phyloP scores from a whole-genome alignment of 768 basidiomycete species.

The Auriscalpium vulgare region DNA sequence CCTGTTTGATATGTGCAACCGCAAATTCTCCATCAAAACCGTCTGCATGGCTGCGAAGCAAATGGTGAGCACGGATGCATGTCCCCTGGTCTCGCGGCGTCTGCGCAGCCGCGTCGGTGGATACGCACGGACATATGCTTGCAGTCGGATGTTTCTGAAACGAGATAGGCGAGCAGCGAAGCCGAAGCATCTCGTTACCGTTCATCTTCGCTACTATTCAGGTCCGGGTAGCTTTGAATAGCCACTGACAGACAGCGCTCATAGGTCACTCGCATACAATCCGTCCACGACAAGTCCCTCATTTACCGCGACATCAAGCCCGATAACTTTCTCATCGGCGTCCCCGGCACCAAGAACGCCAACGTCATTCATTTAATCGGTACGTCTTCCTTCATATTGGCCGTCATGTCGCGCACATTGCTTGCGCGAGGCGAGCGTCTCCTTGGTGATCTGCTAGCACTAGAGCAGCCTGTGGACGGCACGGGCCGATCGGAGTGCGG shows the following conservation, averaged over 20 bases:
- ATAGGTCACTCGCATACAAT: constrained; percentile 92
- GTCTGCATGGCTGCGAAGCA: constrained; percentile 99
- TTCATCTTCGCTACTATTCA: too few species aligned
- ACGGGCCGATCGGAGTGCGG: neutral
- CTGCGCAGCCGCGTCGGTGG: too few species aligned
- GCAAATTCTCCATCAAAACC: constrained; percentile 96
- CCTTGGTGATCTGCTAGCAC: neutral
- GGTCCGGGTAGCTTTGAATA: too few species aligned
- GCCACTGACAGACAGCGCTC: too few species aligned
- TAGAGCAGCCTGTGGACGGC: neutral
- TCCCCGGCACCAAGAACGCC: constrained; percentile 83
- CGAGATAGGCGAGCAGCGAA: too few species aligned
- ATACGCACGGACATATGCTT: too few species aligned
- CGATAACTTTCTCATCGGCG: constrained; percentile 97
- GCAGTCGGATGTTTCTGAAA: too few species aligned
- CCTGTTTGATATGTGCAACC: constrained; percentile 97
- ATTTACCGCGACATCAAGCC: constrained; percentile 99
- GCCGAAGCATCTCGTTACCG: too few species aligned
- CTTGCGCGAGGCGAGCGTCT: neutral
- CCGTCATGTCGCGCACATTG: neutral
- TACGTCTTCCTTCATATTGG: constrained; percentile 28
- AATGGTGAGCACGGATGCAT: constrained; percentile 58
- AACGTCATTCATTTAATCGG: constrained; percentile 85
- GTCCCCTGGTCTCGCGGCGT: neutral
- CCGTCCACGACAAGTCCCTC: constrained; percentile 96